A percentile compares a stretch with the other conserved stretches of the same genome.
phyloP scores from a whole-genome alignment of 495 filamentous ascomycete species.

The Penicillium waksmanii region DNA sequence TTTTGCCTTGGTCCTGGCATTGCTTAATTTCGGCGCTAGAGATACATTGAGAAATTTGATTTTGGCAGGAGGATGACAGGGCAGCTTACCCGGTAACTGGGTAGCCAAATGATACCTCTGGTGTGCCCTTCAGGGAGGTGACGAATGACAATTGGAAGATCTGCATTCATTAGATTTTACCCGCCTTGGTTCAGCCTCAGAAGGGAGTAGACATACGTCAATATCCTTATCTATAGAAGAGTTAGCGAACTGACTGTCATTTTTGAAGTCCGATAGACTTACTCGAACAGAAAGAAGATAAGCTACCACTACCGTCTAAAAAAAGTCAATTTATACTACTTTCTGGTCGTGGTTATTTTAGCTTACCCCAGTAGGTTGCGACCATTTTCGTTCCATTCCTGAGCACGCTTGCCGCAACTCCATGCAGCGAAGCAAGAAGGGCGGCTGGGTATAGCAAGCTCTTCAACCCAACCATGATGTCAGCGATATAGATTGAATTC shows the following conservation, averaged over 20 bases:
- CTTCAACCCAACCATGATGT: slow-evolving; percentile 1
- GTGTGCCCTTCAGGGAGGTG: slow-evolving; percentile 1
- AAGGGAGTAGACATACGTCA: neutral
- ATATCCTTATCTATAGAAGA: neutral
- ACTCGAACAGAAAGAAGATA: slow-evolving; percentile 9
- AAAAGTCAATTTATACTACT: neutral
- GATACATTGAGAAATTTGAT: neutral
- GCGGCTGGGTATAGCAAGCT: slow-evolving; percentile 2
- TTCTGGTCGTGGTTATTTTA: neutral
- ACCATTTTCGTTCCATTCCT: neutral
- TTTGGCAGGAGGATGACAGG: neutral
- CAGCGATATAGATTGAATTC: neutral
- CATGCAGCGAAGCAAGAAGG: slow-evolving; percentile 8
- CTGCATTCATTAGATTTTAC: neutral
- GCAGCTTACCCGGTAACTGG: neutral
- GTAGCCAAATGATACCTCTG: neutral
- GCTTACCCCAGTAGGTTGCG: neutral
- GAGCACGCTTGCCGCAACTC: slow-evolving; percentile 3
- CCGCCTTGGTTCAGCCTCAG: neutral
- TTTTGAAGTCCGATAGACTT: neutral
- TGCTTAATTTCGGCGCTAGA: slow-evolving; percentile 6
- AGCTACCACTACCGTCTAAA: slow-evolving; percentile 11
- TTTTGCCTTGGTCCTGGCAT: slow-evolving; percentile 13
- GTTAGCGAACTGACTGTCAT: neutral
- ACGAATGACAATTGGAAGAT: slow-evolving; percentile 15